A percentile compares a stretch with the other conserved stretches of the same genome.
Evolutionary conservation across 495 filamentous ascomycete genomes (phyloP).

Genomic region (Bathelium albidoporum): DNA sequence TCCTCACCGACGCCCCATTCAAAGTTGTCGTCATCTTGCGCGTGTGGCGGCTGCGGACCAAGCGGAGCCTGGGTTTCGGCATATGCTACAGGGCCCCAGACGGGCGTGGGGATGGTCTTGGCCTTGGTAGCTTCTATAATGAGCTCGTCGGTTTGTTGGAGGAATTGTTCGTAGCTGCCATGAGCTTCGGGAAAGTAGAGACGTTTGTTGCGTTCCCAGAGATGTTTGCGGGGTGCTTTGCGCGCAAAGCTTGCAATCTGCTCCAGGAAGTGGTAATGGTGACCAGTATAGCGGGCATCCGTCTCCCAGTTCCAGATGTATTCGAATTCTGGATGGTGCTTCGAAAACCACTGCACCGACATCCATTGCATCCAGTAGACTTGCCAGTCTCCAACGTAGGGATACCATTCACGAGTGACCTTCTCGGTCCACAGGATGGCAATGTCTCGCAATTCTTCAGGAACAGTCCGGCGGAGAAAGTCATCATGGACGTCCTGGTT

Average conservation of each 20-base stretch:
- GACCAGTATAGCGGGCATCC: conserved; percentile 59
- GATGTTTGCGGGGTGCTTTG: conserved; percentile 52
- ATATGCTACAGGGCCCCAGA: conserved; percentile 53
- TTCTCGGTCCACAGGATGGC: conserved; percentile 57
- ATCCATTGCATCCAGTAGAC: conserved; percentile 45
- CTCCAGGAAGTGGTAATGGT: conserved; percentile 60
- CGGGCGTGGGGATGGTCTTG: conserved; percentile 25
- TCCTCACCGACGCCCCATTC: conserved; percentile 67
- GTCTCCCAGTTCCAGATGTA: conserved; percentile 71
- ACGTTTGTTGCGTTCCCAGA: conserved; percentile 66
- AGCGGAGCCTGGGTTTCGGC: conserved; percentile 44
- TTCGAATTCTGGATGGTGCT: conserved; percentile 59
- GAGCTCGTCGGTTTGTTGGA: conserved; percentile 36
- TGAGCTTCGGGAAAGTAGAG: conserved; percentile 60
- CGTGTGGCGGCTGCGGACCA: conserved; percentile 45
- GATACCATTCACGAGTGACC: conserved; percentile 48
- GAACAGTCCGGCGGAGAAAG: conserved; percentile 44
- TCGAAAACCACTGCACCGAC: conserved; percentile 54
- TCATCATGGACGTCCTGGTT: conserved; percentile 43
- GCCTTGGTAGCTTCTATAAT: conserved; percentile 26
- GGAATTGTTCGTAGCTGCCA: conserved; percentile 48
- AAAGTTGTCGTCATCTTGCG: conserved; percentile 50
- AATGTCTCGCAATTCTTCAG: conserved; percentile 55
- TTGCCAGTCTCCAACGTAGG: conserved; percentile 35
- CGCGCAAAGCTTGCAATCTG: conserved; percentile 47